Percentiles rank a stretch among this genome's conserved stretches.
phyloP scores from a whole-genome alignment of 2,329 filamentous ascomycete species.

The Myriosclerotinia scirpicola region DNA sequence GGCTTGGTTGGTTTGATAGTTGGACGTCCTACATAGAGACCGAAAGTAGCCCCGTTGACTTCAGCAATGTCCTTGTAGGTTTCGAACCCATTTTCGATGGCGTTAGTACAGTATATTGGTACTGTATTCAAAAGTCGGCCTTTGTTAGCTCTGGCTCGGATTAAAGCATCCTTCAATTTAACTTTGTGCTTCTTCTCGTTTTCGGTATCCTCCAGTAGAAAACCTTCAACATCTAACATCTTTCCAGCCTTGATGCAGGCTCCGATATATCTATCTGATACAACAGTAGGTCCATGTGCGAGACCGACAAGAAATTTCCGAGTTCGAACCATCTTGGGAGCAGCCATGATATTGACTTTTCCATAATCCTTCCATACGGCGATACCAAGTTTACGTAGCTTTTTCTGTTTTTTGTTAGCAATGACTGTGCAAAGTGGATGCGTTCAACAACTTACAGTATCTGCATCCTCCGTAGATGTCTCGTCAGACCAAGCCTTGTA shows the following conservation, averaged over 20 bases:
- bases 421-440: not conserved
- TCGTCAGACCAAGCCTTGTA: constrained; percentile 80
- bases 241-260: constrained; percentile 68
- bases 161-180: constrained; percentile 65
- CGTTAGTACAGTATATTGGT: constrained; percentile 80
- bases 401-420: constrained; percentile 57
- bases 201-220: constrained; percentile 67
- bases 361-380: constrained; percentile 73
- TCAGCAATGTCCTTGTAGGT: constrained; percentile 84
- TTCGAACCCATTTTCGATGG: constrained; percentile 76
- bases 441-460: constrained; percentile 62
- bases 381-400: constrained; percentile 81
- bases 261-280: constrained; percentile 78
- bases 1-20: constrained; percentile 62
- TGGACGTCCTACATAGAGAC: constrained; percentile 61
- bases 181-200: constrained; percentile 72
- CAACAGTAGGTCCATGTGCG: constrained; percentile 74
- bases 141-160: constrained; percentile 72
- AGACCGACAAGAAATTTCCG: constrained; percentile 90
- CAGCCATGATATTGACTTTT: constrained; percentile 81
- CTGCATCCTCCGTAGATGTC: constrained; percentile 70
- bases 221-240: constrained; percentile 63
- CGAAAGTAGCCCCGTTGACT: constrained; percentile 83
- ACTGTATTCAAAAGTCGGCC: constrained; percentile 73
- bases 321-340: constrained; percentile 82